Evolutionary conservation across 2,329 filamentous ascomycete genomes (phyloP), one percentile per base, ranked within the genome.

Genomic region (Dothistroma pini): DNA sequence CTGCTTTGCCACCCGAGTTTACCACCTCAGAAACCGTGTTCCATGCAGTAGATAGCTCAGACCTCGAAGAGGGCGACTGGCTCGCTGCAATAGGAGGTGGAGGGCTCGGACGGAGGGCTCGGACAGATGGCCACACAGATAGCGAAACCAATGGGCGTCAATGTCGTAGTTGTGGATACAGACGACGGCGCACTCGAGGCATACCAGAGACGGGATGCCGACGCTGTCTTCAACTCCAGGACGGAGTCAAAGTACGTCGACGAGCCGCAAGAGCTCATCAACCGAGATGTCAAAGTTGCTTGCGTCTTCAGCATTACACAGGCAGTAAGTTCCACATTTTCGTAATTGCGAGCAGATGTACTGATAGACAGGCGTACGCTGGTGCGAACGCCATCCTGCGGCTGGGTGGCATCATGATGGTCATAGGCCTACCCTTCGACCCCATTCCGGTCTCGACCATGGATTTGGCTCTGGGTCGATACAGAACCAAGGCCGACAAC

Each of bases 221-320:
- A 66, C 56, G 61, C 61, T 9, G 57, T 62, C 1, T 66, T 63
- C 59, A 66, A 66, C 21, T 63, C 63, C 2, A 63, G 25, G 38
- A 56, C 56, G 2, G 59, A 63, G 29, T 34, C 56, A 22, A 32
- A 56, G 29, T 63, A 66, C 25, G 61, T 56, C 14, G 47, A 56
- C 3, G 56, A 66, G 54, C 35, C 63, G 22, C 61, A 63, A 47
- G 19, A 61, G 54, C 56, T 66, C 9, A 66, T 61, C 2, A 58
- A 54, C 32, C 61, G 63, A 14, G 63, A 61, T 11, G 61, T 53
- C 14, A 61, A 57, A 29, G 61, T 61, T n/a, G 63, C 63, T 34
- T 63, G 61, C 31, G 63, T 66, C 1, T 66, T 66, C 54, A 66
- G 63, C 56, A 63, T 63, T 34, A 61, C 63, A 9, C 58, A 66